phyloP scores from a whole-genome alignment of 2,329 filamentous ascomycete genomes.

The Leptographium procerum region DNA sequence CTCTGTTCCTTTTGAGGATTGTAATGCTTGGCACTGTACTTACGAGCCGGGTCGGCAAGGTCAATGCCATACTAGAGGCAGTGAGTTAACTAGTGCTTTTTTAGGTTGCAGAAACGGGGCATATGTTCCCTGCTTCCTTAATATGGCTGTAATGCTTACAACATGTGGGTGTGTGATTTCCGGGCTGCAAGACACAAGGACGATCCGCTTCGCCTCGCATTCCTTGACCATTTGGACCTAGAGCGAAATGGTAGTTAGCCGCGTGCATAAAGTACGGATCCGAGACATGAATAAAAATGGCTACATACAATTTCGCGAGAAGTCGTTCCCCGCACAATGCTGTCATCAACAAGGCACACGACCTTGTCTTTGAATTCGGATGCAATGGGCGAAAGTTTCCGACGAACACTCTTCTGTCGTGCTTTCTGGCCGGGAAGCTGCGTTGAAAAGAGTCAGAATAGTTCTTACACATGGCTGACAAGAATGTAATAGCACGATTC shows the following conservation, averaged over 20 bases:
- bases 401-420: constrained; percentile 73
- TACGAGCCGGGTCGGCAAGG: constrained; percentile 24
- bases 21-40: not conserved
- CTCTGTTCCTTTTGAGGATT: not conserved
- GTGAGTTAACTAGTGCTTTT: not conserved
- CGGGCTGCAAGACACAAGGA: constrained; percentile 76
- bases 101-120: not conserved
- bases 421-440: constrained; percentile 56
- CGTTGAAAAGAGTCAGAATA: not conserved
- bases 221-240: constrained; percentile 11
- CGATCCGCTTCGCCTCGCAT: constrained; percentile 29
- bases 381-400: constrained; percentile 80
- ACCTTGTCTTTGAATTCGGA: constrained; percentile 73
- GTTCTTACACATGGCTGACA: not conserved
- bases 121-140: not conserved
- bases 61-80: constrained; percentile 29
- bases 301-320: constrained; percentile 41
- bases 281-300: not conserved
- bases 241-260: not conserved
- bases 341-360: constrained; percentile 80
- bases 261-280: not conserved
- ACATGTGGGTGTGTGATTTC: constrained; percentile 80
- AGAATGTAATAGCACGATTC: constrained; percentile 21
- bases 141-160: not conserved
- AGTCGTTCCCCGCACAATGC: constrained; percentile 46